These are phyloP conservation scores for Aspergillus sp. DNA, from an alignment of 2,329 filamentous ascomycete species.

Conservation along the genomic window DNA sequence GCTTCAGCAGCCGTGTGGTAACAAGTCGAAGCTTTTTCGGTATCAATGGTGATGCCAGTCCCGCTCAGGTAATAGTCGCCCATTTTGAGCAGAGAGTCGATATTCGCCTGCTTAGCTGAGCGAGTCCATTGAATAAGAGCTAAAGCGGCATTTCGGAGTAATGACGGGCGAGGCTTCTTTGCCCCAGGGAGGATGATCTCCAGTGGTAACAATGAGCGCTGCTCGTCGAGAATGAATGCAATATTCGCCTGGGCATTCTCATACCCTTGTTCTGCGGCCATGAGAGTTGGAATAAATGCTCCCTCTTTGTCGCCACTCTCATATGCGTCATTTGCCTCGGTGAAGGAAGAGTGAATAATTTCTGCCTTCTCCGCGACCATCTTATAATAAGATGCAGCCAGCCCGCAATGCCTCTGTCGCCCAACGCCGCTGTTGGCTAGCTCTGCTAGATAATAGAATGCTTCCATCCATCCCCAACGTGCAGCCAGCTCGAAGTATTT, in stretches of 20 bases:
- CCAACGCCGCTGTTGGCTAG: constrained; percentile 79
- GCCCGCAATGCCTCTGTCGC: constrained; percentile 72
- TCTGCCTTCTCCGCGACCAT: constrained; percentile 73
- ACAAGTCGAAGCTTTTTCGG: constrained; percentile 87
- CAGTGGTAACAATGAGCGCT: constrained; percentile 61
- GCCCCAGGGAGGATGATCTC: constrained; percentile 52
- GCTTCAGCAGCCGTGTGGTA: constrained; percentile 91
- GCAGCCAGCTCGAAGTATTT: constrained; percentile 87
- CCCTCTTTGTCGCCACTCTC: constrained; percentile 75
- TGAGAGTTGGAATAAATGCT: constrained; percentile 77
- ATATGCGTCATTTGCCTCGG: constrained; percentile 80
- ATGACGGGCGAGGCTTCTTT: constrained; percentile 41
- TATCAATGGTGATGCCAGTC: constrained; percentile 68
- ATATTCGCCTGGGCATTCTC: constrained; percentile 88
- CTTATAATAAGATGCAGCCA: constrained; percentile 81
- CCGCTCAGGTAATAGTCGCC: constrained; percentile 94
- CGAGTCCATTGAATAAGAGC: constrained; percentile 94
- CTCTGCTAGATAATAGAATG: constrained; percentile 89
- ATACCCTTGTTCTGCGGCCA: constrained; percentile 90
- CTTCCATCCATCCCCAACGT: constrained; percentile 79
- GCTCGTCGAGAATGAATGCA: constrained; percentile 78
- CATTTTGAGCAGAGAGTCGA: constrained; percentile 95
- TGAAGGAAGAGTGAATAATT: constrained; percentile 72
- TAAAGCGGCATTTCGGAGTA: constrained; percentile 61
- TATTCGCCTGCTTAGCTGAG: constrained; percentile 87